phyloP scores from a whole-genome alignment of 805 yeast genomes.

The Wickerhamiella cacticola region DNA sequence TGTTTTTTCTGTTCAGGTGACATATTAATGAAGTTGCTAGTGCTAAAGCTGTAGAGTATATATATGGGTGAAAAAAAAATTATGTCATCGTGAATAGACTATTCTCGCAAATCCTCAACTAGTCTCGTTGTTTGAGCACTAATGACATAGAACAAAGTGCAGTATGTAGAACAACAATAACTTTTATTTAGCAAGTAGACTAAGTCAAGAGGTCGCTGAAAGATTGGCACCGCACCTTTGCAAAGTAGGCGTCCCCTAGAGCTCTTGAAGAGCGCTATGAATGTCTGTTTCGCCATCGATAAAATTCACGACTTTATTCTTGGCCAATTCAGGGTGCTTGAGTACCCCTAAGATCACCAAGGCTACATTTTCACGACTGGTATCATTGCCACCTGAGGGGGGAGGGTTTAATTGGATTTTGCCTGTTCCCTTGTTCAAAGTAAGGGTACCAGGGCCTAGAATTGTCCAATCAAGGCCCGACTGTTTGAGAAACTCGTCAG shows the following conservation, averaged over 20 bases:
- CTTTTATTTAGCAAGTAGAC: too few species aligned
- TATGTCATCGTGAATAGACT: too few species aligned
- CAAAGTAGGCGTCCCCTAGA: too few species aligned
- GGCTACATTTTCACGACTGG: constrained; percentile 46
- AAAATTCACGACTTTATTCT: constrained; percentile 16
- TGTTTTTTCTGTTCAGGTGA: constrained; percentile 9
- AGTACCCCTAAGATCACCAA: constrained; percentile 27
- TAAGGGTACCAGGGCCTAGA: constrained; percentile 41
- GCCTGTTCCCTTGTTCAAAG: constrained; percentile 35
- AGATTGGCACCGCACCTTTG: too few species aligned
- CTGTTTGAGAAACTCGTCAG: constrained; percentile 38
- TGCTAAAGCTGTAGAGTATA: background rate
- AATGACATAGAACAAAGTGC: too few species aligned
- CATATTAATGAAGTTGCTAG: background rate
- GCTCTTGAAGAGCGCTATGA: background rate
- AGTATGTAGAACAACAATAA: too few species aligned
- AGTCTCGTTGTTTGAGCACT: too few species aligned
- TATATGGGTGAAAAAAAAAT: background rate
- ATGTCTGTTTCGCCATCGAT: constrained; percentile 18
- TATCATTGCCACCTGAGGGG: constrained; percentile 18
- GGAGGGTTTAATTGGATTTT: constrained; percentile 30
- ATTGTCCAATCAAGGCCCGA: constrained; percentile 43
- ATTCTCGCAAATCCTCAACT: too few species aligned
- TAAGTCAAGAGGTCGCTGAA: too few species aligned
- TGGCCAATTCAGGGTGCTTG: constrained; percentile 11